Evolutionary conservation across 2,329 filamentous ascomycete genomes (phyloP).

Genomic region (Verticillium tricorpus): DNA sequence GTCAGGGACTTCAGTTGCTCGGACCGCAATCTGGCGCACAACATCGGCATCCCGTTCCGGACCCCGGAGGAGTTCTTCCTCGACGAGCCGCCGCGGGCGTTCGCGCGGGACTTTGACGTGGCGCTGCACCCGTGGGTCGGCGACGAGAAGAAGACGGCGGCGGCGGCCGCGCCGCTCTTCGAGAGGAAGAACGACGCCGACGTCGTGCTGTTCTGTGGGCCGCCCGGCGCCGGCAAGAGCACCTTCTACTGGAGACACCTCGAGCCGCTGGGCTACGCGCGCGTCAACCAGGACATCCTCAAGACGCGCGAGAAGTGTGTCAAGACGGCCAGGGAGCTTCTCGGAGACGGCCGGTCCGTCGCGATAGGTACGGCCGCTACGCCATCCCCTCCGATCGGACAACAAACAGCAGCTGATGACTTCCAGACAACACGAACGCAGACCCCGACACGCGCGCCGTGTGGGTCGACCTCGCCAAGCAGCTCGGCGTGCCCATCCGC

Average conservation of each 20-base stretch:
- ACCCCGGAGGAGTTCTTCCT: conserved; percentile 94
- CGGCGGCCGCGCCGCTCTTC: conserved; percentile 34
- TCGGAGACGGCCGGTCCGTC: conserved; percentile 64
- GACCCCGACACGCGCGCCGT: conserved; percentile 70
- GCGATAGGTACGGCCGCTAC: conserved; percentile 76
- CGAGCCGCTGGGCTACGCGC: conserved; percentile 71
- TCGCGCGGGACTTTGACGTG: conserved; percentile 69
- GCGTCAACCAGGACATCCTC: conserved; percentile 86
- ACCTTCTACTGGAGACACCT: conserved; percentile 81
- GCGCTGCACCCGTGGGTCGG: conserved; percentile 43
- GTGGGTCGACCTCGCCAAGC: conserved; percentile 73
- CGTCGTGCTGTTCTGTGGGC: conserved; percentile 81
- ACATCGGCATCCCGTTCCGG: conserved; percentile 72
- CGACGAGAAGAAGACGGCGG: conserved; percentile 16
- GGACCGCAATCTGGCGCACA: conserved; percentile 77
- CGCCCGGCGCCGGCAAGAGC: conserved; percentile 86
- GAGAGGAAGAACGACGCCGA: conserved; percentile 64
- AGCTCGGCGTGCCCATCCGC: conserved; percentile 68
- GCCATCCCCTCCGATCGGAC: conserved; percentile 61
- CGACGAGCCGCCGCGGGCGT: conserved; percentile 59
- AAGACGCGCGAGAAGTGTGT: conserved; percentile 71
- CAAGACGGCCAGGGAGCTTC: conserved; percentile 62
- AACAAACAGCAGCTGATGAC: conserved; percentile 1
- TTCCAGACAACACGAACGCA: conserved; percentile 89
- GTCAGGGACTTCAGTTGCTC: conserved; percentile 62